Evolutionary conservation across 2,329 filamentous ascomycete genomes (phyloP).

Genomic region (Akanthomyces uredinophilus): DNA sequence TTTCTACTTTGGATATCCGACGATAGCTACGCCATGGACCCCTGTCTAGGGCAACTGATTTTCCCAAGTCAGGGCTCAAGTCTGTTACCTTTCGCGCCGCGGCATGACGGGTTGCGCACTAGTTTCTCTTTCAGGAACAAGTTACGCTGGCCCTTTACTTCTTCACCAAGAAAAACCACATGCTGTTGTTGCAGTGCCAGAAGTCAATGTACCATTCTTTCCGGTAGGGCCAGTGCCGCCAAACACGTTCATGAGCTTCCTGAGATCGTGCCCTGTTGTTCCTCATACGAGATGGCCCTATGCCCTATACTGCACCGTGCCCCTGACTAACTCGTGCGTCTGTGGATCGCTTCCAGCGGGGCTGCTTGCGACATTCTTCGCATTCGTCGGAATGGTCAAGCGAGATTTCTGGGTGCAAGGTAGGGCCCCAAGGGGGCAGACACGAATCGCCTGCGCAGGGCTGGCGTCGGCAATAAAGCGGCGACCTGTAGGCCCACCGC

Average conservation of each 20-base stretch:
- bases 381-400: slow-evolving; percentile 9
- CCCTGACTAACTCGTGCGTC: background rate
- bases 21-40: background rate
- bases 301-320: background rate
- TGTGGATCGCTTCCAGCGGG: background rate
- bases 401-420: no score
- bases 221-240: no score
- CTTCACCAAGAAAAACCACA: no score
- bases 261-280: background rate
- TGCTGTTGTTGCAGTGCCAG: no score
- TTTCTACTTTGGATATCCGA: no score
- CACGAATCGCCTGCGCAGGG: background rate
- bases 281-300: background rate
- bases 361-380: slow-evolving; percentile 3
- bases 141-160: no score
- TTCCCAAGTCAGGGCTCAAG: no score
- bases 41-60: no score
- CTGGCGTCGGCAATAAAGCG: background rate
- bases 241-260: background rate
- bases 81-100: no score
- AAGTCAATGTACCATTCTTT: no score
- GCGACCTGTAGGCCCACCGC: background rate
- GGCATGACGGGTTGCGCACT: no score
- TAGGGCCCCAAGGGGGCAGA: background rate
- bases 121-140: no score